phyloP scores from a whole-genome alignment of 148 eudicot genomes.

The Bassia scoparia region DNA sequence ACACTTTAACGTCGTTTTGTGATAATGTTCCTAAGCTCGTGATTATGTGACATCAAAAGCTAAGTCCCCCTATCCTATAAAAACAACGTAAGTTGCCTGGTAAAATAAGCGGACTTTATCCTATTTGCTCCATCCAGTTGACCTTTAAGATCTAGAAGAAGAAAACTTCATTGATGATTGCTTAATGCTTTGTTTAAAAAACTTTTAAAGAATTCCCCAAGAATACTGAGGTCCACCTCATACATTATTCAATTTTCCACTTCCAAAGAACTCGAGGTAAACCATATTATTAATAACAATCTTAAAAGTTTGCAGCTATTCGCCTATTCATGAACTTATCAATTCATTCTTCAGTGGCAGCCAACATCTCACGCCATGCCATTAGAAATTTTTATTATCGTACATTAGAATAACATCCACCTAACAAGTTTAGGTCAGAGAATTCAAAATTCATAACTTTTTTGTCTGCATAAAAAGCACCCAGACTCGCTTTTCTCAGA shows the following conservation, averaged over 20 bases:
- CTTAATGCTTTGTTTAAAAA: background rate
- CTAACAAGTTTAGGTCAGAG: background rate
- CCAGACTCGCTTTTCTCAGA: no score
- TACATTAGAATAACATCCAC: background rate
- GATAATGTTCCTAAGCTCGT: slow-evolving; percentile 18
- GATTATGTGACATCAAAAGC: slow-evolving; percentile 11
- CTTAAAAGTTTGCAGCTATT: background rate
- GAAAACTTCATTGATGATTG: background rate
- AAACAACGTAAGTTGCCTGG: no score
- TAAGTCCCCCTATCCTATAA: no score
- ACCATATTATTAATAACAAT: background rate
- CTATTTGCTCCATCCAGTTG: slow-evolving; percentile 10
- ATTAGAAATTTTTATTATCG: background rate
- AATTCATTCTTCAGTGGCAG: background rate
- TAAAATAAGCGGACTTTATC: slow-evolving; percentile 6
- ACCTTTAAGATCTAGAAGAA: slow-evolving; percentile 2
- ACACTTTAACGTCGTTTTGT: background rate
- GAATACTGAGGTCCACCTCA: background rate
- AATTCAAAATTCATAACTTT: slow-evolving; percentile 3
- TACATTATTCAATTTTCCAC: background rate
- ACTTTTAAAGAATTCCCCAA: background rate
- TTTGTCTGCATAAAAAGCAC: background rate
- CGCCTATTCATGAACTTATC: background rate
- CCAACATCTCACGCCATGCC: slow-evolving; percentile 6
- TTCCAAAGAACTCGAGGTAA: background rate